A percentile compares a stretch with the other conserved stretches of the same genome.
These are phyloP conservation scores for Cercospora sp. DNA, from an alignment of 2,329 filamentous ascomycete species.

Conservation along the genomic window DNA sequence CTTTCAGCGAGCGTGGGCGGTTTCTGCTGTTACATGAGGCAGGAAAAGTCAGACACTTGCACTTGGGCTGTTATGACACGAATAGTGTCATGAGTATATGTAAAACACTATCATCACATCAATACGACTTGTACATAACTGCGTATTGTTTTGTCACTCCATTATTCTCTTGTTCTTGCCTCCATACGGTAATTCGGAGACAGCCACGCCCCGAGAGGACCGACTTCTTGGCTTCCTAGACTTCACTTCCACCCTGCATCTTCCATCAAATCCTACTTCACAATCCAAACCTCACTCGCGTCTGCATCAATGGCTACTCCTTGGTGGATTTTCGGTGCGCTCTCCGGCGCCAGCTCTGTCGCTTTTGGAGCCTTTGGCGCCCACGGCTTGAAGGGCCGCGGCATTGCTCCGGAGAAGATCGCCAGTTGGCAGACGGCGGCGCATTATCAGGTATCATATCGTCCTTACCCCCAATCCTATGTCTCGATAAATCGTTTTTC, in stretches of 20 bases:
- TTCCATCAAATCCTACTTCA: not conserved
- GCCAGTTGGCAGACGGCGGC: slow-evolving; percentile 65
- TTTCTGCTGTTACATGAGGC: not conserved
- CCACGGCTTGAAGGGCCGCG: slow-evolving; percentile 63
- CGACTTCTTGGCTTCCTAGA: not conserved
- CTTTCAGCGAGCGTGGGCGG: not conserved
- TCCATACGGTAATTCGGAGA: not conserved
- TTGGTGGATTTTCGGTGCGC: slow-evolving; percentile 63
- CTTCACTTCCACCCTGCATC: not conserved
- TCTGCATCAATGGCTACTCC: slow-evolving; percentile 24
- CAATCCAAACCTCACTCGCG: not conserved
- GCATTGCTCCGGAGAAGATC: slow-evolving; percentile 59
- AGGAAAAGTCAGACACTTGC: slow-evolving; percentile 1
- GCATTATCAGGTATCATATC: slow-evolving; percentile 61
- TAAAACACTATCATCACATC: not conserved
- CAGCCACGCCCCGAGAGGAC: not conserved
- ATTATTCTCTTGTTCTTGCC: not conserved
- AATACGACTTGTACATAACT: slow-evolving; percentile 9
- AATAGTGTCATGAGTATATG: not conserved
- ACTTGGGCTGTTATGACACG: not conserved
- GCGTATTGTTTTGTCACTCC: not conserved
- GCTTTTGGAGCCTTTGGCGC: slow-evolving; percentile 66
- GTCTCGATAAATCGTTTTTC: not conserved
- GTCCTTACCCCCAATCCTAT: not conserved
- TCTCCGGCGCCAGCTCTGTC: slow-evolving; percentile 64